Conservation (phyloP, 768 basidiomycete genomes). For the Baorangia bicolor region DNA sequence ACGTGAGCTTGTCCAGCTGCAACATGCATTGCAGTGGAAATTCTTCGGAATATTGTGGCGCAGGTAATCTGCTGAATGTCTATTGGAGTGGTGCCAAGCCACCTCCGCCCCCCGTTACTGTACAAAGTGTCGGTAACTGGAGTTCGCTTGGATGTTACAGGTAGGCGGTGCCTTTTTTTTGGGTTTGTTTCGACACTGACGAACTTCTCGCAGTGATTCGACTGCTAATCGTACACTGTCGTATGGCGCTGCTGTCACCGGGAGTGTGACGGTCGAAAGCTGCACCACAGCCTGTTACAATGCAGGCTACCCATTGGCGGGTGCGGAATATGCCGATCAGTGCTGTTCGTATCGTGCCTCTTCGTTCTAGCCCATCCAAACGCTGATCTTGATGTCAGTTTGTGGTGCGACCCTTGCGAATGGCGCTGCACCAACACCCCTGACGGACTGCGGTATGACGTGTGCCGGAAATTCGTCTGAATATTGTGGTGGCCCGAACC, state of each 20-base stretch:
- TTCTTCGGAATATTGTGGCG: too few species aligned
- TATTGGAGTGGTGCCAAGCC: too few species aligned
- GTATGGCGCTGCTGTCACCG: conserved; percentile 33
- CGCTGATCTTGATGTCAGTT: conserved; percentile 39
- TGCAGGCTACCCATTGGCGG: conserved; percentile 41
- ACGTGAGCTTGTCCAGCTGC: too few species aligned
- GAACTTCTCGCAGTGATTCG: conserved; percentile 32
- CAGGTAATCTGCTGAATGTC: too few species aligned
- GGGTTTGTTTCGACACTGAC: not conserved
- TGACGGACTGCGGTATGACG: conserved; percentile 51
- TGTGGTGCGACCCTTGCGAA: conserved; percentile 20
- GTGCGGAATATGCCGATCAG: conserved; percentile 47
- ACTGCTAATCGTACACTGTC: conserved; percentile 34
- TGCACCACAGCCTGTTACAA: conserved; percentile 49
- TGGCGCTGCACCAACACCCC: conserved; percentile 35
- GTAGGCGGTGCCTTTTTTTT: too few species aligned
- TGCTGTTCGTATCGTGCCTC: conserved; percentile 41
- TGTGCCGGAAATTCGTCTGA: conserved; percentile 39
- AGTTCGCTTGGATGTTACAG: conserved; percentile 71
- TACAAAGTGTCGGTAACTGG: conserved; percentile 62
- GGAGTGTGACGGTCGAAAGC: conserved; percentile 49
- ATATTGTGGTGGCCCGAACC: conserved; percentile 72
- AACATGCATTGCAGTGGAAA: too few species aligned
- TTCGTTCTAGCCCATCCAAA: conserved; percentile 30
- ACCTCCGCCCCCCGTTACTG: conserved; percentile 53